These are phyloP conservation scores for Lentinula raphanica DNA, from an alignment of 768 basidiomycete genomes.

Conservation along the genomic window DNA sequence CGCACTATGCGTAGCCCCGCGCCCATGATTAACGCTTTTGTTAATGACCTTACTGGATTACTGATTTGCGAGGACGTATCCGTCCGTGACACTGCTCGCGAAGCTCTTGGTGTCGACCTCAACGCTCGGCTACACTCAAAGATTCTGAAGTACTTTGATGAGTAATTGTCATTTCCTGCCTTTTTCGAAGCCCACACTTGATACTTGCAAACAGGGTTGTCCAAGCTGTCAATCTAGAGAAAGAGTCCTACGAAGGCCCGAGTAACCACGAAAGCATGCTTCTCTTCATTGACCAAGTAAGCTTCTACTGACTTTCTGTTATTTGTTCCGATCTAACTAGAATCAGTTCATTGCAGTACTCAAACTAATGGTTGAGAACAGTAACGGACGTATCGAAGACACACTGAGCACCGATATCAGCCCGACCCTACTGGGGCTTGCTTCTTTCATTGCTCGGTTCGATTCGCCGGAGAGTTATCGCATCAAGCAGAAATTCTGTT, in stretches of 20 bases:
- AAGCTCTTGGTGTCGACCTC: conserved; percentile 77
- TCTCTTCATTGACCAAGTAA: conserved; percentile 72
- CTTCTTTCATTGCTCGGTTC: conserved; percentile 62
- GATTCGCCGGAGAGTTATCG: conserved; percentile 48
- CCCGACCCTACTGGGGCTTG: conserved; percentile 52
- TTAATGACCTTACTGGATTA: conserved; percentile 63
- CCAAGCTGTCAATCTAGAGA: conserved; percentile 1
- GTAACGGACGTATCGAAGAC: conserved; percentile 52
- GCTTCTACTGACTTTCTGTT: conserved; percentile 7
- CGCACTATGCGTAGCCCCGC: conserved; percentile 53
- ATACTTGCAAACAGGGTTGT: conserved; percentile 3
- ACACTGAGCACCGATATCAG: conserved; percentile 60
- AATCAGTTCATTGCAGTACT: conserved; percentile 67
- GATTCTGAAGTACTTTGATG: conserved; percentile 67
- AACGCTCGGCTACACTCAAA: conserved; percentile 62
- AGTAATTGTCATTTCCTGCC: conserved; percentile 40
- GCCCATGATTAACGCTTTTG: conserved; percentile 58
- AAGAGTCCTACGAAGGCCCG: not conserved
- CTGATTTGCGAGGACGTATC: conserved; percentile 58
- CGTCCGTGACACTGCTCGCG: conserved; percentile 74
- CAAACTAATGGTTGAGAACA: conserved; percentile 74
- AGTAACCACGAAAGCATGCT: conserved; percentile 25
- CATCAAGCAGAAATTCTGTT: conserved; percentile 72
- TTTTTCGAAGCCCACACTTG: not conserved
- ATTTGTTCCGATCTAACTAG: not conserved